A percentile compares a stretch with the other conserved stretches of the same genome.
Conservation (phyloP, 176 grass and related monocot genomes). For the Triticum dicoccoides region DNA sequence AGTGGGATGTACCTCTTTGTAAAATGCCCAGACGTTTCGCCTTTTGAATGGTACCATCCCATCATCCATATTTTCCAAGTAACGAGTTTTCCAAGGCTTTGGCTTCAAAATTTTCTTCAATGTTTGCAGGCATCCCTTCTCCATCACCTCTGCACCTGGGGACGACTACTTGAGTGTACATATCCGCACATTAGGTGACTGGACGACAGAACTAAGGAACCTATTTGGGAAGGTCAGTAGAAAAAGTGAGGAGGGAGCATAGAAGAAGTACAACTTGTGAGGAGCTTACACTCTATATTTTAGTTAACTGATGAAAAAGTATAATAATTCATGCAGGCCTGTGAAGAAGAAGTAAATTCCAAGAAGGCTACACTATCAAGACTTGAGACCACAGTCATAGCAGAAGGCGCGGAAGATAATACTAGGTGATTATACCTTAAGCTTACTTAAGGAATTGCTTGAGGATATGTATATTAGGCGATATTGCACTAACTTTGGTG, state of each 20-base stretch:
- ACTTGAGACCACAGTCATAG: conserved; percentile 88
- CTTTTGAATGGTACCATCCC: conserved; percentile 79
- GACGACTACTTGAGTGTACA: conserved; percentile 92
- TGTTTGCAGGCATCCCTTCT: conserved; percentile 90
- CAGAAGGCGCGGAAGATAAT: conserved; percentile 55
- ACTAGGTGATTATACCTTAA: conserved; percentile 44
- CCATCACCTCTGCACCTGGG: conserved; percentile 96
- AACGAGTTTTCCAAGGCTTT: background rate
- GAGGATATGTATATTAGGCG: background rate
- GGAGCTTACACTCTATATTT: background rate
- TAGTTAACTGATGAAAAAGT: background rate
- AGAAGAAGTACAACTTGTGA: background rate
- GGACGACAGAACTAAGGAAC: conserved; percentile 88
- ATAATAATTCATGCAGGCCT: conserved; percentile 56
- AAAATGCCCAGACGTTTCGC: conserved; percentile 92
- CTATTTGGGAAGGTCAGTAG: conserved; percentile 79
- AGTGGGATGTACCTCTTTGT: conserved; percentile 99
- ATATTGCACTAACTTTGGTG: background rate
- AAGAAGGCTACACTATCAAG: conserved; percentile 86
- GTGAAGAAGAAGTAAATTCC: conserved; percentile 61
- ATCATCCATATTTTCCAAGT: background rate
- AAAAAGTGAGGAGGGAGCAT: background rate
- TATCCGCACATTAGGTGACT: conserved; percentile 93
- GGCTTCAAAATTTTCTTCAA: background rate
- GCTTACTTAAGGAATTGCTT: background rate